Base-by-base conservation (phyloP, 2,329 filamentous ascomycete genomes). In the Bipolaris victoriae region DNA sequence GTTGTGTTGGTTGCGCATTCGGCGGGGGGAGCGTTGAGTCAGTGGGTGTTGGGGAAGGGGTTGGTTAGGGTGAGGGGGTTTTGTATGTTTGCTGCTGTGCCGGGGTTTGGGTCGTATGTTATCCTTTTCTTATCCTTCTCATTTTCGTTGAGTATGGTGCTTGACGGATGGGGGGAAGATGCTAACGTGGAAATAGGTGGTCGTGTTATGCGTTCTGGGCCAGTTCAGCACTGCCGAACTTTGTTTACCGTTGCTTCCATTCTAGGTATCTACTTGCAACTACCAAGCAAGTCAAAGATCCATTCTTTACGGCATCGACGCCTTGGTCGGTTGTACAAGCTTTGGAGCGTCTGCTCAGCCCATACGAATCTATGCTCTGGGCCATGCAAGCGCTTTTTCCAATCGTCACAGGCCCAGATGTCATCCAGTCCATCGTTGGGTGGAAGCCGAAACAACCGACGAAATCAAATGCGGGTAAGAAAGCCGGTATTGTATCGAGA, bases 361-460 rank as follows among this genome's bases (percentile, higher is more conserved):
- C 77, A 3, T 86, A 83, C 59, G 83, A 86, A 64, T 82, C 78
- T 59, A 82, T 83, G 65, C 63, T 79, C 31, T 86, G 83, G 83
- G 79, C 82, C 0, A 54, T 82, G 35, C 80, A 80, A 49, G 82
- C 84, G 74, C 75, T 83, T 56, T 70, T 75, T 2, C 55, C 63
- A 2, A 83, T 84, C 60, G 75, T 79, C 9, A 75, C 77, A 13
- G 75, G 77, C 0, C 56, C 70, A 35, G 77, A 73, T 15, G 70
- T 85, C 1, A 56, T 84, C 2, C 60, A 57, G 7, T 78, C 74
- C 3, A 73, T 77, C 41, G 61, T 55, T 4, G 58, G 66, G 15
- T 76, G 72, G 70, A 49, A 37, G 70, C 81, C 9, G 80, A 62
- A 74, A 73, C 4, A 80, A 78, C 1, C 70, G 68, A 39, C 4